phyloP scores from a whole-genome alignment of 768 basidiomycete genomes.

The Trametes elegans region DNA sequence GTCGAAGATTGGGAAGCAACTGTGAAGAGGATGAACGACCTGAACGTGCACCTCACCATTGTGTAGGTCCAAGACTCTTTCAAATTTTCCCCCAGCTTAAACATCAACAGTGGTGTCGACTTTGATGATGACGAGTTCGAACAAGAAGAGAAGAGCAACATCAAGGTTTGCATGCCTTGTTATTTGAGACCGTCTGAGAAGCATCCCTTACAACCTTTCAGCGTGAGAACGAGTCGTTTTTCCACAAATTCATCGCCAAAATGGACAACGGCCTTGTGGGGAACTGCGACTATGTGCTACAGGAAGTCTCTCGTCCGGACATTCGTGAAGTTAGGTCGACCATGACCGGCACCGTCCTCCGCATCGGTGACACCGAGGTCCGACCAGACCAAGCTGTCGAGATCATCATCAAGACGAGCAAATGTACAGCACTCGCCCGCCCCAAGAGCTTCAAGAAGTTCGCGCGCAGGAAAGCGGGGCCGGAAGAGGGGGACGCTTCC shows the following conservation, averaged over 20 bases:
- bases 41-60: slow-evolving; percentile 60
- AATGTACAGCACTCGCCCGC: slow-evolving; percentile 69
- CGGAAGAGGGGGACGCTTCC: slow-evolving; percentile 30
- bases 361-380: slow-evolving; percentile 73
- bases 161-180: slow-evolving; percentile 71
- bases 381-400: slow-evolving; percentile 71
- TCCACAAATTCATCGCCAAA: slow-evolving; percentile 40
- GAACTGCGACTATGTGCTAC: slow-evolving; percentile 64
- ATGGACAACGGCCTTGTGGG: slow-evolving; percentile 55
- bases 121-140: slow-evolving; percentile 77
- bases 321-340: slow-evolving; percentile 67
- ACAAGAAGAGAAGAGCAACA: slow-evolving; percentile 65
- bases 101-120: slow-evolving; percentile 70
- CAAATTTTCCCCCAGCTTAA: background rate
- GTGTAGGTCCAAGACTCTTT: slow-evolving; percentile 50
- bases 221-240: slow-evolving; percentile 78
- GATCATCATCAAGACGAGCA: slow-evolving; percentile 71
- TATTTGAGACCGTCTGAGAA: background rate
- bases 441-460: slow-evolving; percentile 84
- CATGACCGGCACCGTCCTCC: slow-evolving; percentile 60
- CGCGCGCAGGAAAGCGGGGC: slow-evolving; percentile 37
- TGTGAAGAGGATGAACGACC: slow-evolving; percentile 57
- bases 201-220: slow-evolving; percentile 29
- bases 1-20: slow-evolving; percentile 74
- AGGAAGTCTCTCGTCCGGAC: slow-evolving; percentile 59